These are phyloP conservation scores for Phaseolus lunatus DNA, from an alignment of 306 rosid genomes.

Conservation along the genomic window DNA sequence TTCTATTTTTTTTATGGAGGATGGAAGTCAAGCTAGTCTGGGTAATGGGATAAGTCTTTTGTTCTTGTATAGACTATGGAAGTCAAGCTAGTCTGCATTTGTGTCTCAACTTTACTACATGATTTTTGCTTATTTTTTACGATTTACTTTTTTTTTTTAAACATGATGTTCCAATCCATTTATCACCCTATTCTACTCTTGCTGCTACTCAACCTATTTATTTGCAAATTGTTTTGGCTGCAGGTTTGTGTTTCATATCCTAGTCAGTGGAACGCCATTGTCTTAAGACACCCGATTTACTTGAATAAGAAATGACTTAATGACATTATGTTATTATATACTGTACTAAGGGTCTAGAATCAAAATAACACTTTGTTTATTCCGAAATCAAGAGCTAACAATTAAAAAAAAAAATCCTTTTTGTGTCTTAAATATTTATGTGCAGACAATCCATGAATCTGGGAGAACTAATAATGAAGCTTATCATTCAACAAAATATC, in stretches of 20 bases:
- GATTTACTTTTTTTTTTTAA: background rate
- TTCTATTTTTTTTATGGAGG: background rate
- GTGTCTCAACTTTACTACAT: background rate
- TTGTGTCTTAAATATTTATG: background rate
- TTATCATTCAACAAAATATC: slow-evolving; percentile 27
- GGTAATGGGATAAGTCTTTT: background rate
- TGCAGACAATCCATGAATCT: background rate
- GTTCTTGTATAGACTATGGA: background rate
- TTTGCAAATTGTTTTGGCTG: background rate
- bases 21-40: background rate
- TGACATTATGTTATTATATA: background rate
- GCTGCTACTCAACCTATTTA: background rate
- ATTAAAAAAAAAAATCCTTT: background rate
- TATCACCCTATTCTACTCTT: background rate
- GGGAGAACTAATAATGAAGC: background rate
- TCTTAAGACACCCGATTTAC: background rate
- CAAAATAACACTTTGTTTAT: background rate
- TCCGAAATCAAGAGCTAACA: background rate
- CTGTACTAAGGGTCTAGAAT: background rate
- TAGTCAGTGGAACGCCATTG: slow-evolving; percentile 12
- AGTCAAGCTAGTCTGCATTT: background rate
- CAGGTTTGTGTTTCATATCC: slow-evolving; percentile 16
- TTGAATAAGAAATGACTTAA: background rate
- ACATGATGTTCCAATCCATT: background rate
- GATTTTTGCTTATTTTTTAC: background rate